A percentile compares a stretch with the other conserved stretches of the same genome.
phyloP scores from a whole-genome alignment of 495 filamentous ascomycete species.

The Talaromyces wortmannii region DNA sequence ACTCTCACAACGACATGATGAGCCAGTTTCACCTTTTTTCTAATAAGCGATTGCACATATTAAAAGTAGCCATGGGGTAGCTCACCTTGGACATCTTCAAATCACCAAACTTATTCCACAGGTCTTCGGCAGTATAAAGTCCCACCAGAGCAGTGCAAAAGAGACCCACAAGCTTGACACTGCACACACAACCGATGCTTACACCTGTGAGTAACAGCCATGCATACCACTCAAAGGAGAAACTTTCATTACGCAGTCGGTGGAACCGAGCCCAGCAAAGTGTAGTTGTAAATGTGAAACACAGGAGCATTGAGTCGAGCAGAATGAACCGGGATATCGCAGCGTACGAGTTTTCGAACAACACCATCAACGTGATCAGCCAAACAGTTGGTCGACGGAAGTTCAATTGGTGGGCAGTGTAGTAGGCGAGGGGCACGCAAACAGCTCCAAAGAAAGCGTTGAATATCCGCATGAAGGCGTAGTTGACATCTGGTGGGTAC shows the following conservation, averaged over 20 bases:
- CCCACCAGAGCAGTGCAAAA: conserved; percentile 94
- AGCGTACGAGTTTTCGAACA: conserved; percentile 97
- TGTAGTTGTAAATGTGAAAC: conserved; percentile 93
- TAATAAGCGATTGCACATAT: not conserved
- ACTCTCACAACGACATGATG: conserved; percentile 76
- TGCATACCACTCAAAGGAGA: conserved; percentile 80
- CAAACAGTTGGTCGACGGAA: conserved; percentile 82
- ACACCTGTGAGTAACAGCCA: conserved; percentile 90
- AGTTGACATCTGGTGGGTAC: conserved; percentile 90
- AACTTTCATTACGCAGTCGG: conserved; percentile 71
- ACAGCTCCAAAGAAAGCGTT: conserved; percentile 91
- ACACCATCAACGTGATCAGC: conserved; percentile 92
- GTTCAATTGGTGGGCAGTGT: conserved; percentile 82
- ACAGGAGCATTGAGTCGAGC: conserved; percentile 95
- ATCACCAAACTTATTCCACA: conserved; percentile 98
- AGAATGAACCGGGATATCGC: conserved; percentile 98
- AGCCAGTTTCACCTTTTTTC: conserved; percentile 54
- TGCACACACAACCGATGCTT: conserved; percentile 95
- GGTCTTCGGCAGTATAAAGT: conserved; percentile 90
- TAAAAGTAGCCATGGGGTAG: not conserved
- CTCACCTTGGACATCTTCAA: conserved; percentile 77
- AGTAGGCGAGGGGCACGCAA: conserved; percentile 92
- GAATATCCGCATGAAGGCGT: conserved; percentile 97
- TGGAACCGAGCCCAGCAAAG: conserved; percentile 97
- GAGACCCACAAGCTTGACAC: conserved; percentile 95